A percentile compares a stretch with the other conserved stretches of the same genome.
Conservation (phyloP, 441 rosid genomes). For the Populus hybrid region DNA sequence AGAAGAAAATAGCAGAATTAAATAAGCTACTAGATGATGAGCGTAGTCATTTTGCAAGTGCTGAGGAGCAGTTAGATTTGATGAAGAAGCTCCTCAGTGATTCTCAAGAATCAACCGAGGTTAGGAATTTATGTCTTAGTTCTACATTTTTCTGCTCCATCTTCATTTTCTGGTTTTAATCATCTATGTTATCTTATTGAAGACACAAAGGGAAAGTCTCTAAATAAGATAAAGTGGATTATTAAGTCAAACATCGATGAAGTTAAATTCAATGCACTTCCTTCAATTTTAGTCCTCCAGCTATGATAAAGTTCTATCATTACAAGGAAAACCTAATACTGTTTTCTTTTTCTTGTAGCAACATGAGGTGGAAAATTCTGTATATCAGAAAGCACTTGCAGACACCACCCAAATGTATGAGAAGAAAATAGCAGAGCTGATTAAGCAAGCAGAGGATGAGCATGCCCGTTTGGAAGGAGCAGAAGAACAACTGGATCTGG, state of each 20-base stretch:
- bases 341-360: conserved; percentile 42
- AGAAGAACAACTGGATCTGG: conserved; percentile 51
- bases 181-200: not conserved
- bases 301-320: not conserved
- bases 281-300: not conserved
- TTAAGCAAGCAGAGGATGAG: conserved; percentile 53
- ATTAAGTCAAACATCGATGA: not conserved
- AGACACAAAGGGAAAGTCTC: not conserved
- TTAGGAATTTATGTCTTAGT: conserved; percentile 27
- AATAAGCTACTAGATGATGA: conserved; percentile 57
- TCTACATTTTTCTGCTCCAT: not conserved
- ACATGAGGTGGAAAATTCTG: conserved; percentile 51
- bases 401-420: conserved; percentile 69
- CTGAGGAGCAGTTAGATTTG: conserved; percentile 47
- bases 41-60: conserved; percentile 32
- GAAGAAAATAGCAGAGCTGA: conserved; percentile 59
- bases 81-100: conserved; percentile 51
- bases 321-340: not conserved
- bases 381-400: conserved; percentile 64
- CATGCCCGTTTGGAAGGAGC: conserved; percentile 42
- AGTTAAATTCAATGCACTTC: not conserved
- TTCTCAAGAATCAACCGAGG: conserved; percentile 60
- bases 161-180: not conserved
- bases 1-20: conserved; percentile 66
- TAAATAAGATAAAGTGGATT: not conserved